phyloP scores from a whole-genome alignment of 2,329 filamentous ascomycete genomes.

The Plectosphaerella sp. region DNA sequence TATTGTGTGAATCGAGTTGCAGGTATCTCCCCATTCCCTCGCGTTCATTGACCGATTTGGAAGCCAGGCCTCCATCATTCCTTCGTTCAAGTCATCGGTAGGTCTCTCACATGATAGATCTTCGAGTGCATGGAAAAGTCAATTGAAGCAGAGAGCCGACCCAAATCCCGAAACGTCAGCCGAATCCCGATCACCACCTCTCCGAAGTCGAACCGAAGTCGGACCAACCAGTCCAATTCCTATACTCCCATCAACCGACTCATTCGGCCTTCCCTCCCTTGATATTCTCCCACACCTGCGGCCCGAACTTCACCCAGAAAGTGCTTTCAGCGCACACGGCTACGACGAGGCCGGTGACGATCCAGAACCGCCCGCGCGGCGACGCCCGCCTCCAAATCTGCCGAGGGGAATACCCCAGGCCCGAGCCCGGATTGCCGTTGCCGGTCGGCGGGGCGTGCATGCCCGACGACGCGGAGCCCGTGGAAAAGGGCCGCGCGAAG shows the following conservation, averaged over 20 bases:
- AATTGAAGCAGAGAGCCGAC: too few species aligned
- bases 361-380: background rate
- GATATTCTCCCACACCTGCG: background rate
- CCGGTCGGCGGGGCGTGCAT: background rate
- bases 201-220: too few species aligned
- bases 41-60: too few species aligned
- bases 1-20: too few species aligned
- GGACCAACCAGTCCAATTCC: background rate
- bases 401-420: background rate
- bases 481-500: background rate
- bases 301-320: background rate
- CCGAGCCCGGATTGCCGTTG: conserved; percentile 1
- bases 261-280: background rate
- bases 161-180: too few species aligned
- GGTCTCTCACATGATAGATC: too few species aligned
- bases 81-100: too few species aligned
- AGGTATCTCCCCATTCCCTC: too few species aligned
- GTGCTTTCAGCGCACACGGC: background rate
- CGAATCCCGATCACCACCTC: too few species aligned
- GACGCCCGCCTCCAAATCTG: conserved; percentile 2
- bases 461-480: background rate
- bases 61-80: too few species aligned
- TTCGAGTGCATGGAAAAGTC: too few species aligned
- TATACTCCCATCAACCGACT: background rate
- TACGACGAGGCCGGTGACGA: background rate